Evolutionary conservation across 2,329 filamentous ascomycete genomes (phyloP).

Genomic region (Ceratocystis variospora): DNA sequence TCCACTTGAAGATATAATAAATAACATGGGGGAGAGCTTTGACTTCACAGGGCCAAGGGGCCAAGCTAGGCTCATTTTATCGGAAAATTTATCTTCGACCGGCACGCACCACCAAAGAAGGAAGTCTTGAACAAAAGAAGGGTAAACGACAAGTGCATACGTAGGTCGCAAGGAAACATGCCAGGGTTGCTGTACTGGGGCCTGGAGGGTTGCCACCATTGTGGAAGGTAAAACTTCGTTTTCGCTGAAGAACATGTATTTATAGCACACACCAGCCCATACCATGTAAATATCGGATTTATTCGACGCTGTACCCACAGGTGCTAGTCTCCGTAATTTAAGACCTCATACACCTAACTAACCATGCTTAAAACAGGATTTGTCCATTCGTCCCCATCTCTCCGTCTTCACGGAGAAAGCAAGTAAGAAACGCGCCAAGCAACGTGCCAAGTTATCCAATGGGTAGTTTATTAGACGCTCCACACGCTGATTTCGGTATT

Average conservation of each 20-base stretch:
- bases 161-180: not conserved
- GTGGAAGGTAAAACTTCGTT: not conserved
- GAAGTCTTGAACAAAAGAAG: not conserved
- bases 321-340: conserved; percentile 2
- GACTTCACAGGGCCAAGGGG: not conserved
- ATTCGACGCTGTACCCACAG: not conserved
- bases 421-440: not conserved
- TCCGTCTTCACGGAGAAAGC: not conserved
- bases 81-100: not conserved
- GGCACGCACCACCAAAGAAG: not conserved
- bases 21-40: not conserved
- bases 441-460: not conserved
- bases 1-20: not conserved
- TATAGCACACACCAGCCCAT: not conserved
- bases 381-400: not conserved
- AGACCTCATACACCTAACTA: conserved; percentile 3
- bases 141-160: not conserved
- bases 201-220: not conserved
- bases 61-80: not conserved
- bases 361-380: not conserved
- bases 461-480: not conserved
- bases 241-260: not conserved
- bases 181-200: not conserved
- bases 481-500: not conserved
- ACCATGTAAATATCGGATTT: not conserved